A percentile compares a stretch with the other conserved stretches of the same genome.
Evolutionary conservation across 805 yeast genomes (phyloP).

Genomic region (Pichia occidentalis): DNA sequence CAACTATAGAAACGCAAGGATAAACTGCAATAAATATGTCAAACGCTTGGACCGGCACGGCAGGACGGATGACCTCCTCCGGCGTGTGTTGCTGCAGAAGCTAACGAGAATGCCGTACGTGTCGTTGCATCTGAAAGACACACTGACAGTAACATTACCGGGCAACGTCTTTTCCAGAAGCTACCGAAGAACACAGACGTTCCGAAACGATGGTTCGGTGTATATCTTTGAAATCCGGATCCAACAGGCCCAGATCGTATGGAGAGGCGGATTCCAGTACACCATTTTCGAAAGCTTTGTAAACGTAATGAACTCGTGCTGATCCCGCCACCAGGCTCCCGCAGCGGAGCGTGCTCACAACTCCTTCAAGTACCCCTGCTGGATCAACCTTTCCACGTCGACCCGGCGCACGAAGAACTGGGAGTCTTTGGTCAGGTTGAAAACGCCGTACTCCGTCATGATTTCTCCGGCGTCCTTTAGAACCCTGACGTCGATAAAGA

Average conservation of each 20-base stretch:
- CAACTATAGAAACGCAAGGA: constrained; percentile 6
- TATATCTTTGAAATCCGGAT: constrained; percentile 11
- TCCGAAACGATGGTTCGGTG: constrained; percentile 7
- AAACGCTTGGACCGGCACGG: not conserved
- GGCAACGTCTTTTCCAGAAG: constrained; percentile 28
- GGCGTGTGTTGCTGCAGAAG: not conserved
- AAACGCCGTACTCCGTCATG: constrained; percentile 95
- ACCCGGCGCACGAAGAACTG: constrained; percentile 92
- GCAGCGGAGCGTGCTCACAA: too few relatives aligned
- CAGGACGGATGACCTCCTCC: too few relatives aligned
- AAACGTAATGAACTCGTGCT: constrained; percentile 12
- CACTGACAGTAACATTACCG: constrained; percentile 2
- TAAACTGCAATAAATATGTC: not conserved
- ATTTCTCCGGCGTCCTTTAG: constrained; percentile 93
- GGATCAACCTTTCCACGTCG: constrained; percentile 89
- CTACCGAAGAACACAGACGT: constrained; percentile 16
- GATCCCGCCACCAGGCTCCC: too few relatives aligned
- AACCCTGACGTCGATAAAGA: constrained; percentile 91
- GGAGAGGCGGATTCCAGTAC: constrained; percentile 24
- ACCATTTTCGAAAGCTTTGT: constrained; percentile 29
- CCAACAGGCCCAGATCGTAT: constrained; percentile 6
- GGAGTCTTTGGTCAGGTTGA: constrained; percentile 85
- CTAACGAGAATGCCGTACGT: constrained; percentile 5
- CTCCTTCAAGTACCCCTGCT: constrained; percentile 87
- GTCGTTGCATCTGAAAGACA: not conserved